A percentile compares a stretch with the other conserved stretches of the same genome.
Conservation (phyloP, 768 basidiomycete genomes). For the Leccinellum luteum region DNA sequence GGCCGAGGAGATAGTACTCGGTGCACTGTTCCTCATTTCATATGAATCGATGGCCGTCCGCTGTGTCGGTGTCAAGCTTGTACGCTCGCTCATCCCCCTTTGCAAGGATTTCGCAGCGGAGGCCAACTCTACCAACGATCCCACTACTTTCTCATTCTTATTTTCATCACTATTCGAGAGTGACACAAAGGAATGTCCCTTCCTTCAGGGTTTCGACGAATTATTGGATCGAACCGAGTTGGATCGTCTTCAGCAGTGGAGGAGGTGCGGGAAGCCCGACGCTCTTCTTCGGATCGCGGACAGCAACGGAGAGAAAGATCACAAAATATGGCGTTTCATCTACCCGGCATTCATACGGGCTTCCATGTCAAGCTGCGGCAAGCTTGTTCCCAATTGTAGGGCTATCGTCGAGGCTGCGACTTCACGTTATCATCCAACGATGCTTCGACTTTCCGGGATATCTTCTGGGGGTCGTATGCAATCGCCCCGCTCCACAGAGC, state of each 20-base stretch:
- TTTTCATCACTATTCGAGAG: constrained; percentile 57
- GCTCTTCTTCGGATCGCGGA: constrained; percentile 68
- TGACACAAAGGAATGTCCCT: constrained; percentile 41
- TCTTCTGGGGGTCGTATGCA: constrained; percentile 45
- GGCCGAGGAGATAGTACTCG: constrained; percentile 65
- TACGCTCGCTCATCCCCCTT: constrained; percentile 56
- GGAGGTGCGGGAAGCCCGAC: constrained; percentile 52
- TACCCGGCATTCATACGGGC: constrained; percentile 63
- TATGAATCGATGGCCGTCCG: constrained; percentile 51
- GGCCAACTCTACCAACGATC: constrained; percentile 26
- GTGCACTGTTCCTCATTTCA: constrained; percentile 71
- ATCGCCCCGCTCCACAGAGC: constrained; percentile 44
- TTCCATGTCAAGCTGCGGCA: constrained; percentile 48
- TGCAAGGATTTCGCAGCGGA: constrained; percentile 42
- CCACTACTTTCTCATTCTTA: constrained; percentile 31
- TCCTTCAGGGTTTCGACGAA: constrained; percentile 64
- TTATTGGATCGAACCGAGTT: constrained; percentile 60
- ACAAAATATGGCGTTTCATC: constrained; percentile 70
- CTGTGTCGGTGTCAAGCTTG: constrained; percentile 58
- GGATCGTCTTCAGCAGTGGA: constrained; percentile 65
- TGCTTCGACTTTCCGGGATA: constrained; percentile 73
- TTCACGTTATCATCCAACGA: constrained; percentile 66
- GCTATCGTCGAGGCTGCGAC: constrained; percentile 67
- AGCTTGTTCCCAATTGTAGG: constrained; percentile 51
- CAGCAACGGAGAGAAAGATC: constrained; percentile 64